phyloP scores from a whole-genome alignment of 1,139 yeast species.

The Cylindricascospora bacillispora region DNA sequence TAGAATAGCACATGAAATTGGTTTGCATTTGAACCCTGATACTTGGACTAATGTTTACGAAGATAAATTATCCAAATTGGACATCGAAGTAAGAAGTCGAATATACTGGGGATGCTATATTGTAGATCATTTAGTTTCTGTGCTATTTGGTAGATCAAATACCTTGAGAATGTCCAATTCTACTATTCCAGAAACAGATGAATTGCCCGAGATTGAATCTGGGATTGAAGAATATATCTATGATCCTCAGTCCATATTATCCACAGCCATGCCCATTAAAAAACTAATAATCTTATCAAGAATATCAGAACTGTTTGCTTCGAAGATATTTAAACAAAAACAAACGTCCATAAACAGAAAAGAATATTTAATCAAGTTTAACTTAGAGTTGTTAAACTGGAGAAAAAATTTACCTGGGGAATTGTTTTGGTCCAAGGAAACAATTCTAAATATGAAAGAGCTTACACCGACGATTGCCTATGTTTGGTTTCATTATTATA shows the following conservation, averaged over 20 bases:
- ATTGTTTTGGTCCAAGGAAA: conserved; percentile 34
- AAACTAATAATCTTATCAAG: conserved; percentile 40
- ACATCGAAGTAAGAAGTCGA: conserved; percentile 42
- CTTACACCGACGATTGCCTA: conserved; percentile 39
- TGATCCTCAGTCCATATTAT: conserved; percentile 20
- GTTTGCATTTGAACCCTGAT: conserved; percentile 46
- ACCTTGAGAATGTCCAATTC: conserved; percentile 41
- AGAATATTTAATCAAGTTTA: conserved; percentile 29
- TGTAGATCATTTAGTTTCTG: conserved; percentile 46
- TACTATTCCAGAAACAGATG: conserved; percentile 45
- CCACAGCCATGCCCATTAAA: conserved; percentile 33
- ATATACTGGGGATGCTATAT: conserved; percentile 54
- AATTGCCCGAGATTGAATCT: conserved; percentile 40
- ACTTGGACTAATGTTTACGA: conserved; percentile 32
- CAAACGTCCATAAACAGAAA: conserved; percentile 15
- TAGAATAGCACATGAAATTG: conserved; percentile 49
- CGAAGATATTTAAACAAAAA: conserved; percentile 16
- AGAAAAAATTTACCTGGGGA: conserved; percentile 33
- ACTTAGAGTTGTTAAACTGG: conserved; percentile 38
- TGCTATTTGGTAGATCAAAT: conserved; percentile 44
- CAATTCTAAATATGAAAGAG: conserved; percentile 30
- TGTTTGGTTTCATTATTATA: conserved; percentile 43
- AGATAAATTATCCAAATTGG: conserved; percentile 24
- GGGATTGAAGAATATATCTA: conserved; percentile 34
- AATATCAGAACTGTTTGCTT: conserved; percentile 38